Conservation (phyloP, 2,329 filamentous ascomycete species). For the Alternaria longipes region DNA sequence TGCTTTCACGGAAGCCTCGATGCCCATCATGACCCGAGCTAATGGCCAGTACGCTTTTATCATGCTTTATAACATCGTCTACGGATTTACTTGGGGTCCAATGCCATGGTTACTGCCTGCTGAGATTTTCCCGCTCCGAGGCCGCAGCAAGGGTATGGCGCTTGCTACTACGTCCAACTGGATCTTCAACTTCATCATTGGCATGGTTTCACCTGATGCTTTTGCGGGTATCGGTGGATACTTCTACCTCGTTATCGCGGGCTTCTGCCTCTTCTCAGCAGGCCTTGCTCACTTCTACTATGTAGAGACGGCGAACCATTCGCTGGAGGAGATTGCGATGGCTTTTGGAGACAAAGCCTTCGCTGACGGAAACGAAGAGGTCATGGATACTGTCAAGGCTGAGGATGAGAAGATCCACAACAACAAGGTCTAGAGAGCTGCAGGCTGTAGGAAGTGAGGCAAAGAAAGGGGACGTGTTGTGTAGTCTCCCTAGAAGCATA, state of each 20-base stretch:
- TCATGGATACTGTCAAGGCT: conserved; percentile 22
- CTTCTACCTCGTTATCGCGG: conserved; percentile 55
- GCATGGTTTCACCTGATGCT: conserved; percentile 55
- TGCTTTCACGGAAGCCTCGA: conserved; percentile 49
- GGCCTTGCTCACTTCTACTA: conserved; percentile 54
- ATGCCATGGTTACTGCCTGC: conserved; percentile 29
- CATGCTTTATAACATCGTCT: conserved; percentile 53
- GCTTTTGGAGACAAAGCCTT: conserved; percentile 57
- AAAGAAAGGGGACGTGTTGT: neutral
- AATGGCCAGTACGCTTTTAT: conserved; percentile 53
- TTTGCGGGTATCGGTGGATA: conserved; percentile 51
- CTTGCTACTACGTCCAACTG: conserved; percentile 51
- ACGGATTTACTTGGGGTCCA: conserved; percentile 53
- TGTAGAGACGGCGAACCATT: conserved; percentile 53
- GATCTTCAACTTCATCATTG: conserved; percentile 52
- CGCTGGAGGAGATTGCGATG: conserved; percentile 53
- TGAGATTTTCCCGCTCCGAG: no score
- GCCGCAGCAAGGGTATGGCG: no score
- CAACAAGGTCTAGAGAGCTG: neutral
- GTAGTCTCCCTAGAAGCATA: neutral
- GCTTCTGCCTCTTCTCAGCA: conserved; percentile 15
- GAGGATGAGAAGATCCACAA: conserved; percentile 12
- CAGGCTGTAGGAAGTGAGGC: neutral
- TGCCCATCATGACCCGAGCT: conserved; percentile 41
- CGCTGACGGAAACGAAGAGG: conserved; percentile 30